phyloP scores from a whole-genome alignment of 352 stramenopile genomes.

The Phytophthora idaei region DNA sequence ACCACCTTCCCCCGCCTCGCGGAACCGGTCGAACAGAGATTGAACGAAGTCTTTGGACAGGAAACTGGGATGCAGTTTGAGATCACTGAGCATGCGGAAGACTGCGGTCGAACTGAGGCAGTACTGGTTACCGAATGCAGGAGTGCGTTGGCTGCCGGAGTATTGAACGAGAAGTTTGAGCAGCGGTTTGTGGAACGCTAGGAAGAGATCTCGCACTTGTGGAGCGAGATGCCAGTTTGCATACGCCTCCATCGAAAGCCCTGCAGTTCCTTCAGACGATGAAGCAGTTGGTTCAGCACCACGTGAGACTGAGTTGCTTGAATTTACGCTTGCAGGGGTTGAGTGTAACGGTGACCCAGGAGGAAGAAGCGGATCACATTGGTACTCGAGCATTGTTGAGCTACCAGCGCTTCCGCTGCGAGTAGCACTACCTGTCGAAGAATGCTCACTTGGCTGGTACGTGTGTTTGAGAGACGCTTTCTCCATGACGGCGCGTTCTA shows the following conservation, averaged over 20 bases:
- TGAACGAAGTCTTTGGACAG: constrained; percentile 58
- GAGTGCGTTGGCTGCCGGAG: constrained; percentile 47
- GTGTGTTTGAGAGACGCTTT: constrained; percentile 78
- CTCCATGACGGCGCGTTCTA: constrained; percentile 80
- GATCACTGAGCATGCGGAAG: constrained; percentile 60
- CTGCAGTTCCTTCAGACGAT: constrained; percentile 1
- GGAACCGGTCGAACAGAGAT: constrained; percentile 50
- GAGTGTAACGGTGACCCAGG: constrained; percentile 26
- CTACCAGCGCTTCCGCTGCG: constrained; percentile 19
- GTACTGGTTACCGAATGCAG: constrained; percentile 50
- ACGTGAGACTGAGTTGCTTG: not conserved
- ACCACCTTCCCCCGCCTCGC: constrained; percentile 27
- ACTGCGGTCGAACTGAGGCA: constrained; percentile 47
- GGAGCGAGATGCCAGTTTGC: constrained; percentile 55
- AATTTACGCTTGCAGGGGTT: constrained; percentile 6
- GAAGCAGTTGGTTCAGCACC: constrained; percentile 1
- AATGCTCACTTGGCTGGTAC: constrained; percentile 46
- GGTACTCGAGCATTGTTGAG: constrained; percentile 64
- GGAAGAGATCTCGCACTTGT: constrained; percentile 69
- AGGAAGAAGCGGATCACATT: constrained; percentile 65
- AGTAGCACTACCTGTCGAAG: constrained; percentile 10
- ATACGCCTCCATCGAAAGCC: constrained; percentile 40
- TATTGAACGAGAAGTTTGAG: constrained; percentile 64
- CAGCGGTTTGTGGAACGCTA: constrained; percentile 56
- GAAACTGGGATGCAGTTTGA: constrained; percentile 64